Conservation (phyloP, 495 filamentous ascomycete genomes). For the Penicillium manginii region DNA sequence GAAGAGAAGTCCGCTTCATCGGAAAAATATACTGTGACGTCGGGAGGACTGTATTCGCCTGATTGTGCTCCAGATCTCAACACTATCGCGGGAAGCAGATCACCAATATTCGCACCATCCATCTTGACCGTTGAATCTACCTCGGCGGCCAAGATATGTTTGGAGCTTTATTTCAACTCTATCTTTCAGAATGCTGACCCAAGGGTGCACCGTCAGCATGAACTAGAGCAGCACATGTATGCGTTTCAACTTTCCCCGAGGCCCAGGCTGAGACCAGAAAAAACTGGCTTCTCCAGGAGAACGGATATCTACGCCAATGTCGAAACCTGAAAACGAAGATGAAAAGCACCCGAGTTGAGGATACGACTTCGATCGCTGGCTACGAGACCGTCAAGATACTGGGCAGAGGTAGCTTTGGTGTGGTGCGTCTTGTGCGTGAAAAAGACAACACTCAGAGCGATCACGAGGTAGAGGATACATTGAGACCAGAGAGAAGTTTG, state of each 20-base stretch:
- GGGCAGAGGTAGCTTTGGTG: conserved; percentile 94
- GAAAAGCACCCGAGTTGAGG: conserved; percentile 36
- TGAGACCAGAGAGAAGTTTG: not conserved
- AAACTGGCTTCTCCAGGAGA: conserved; percentile 68
- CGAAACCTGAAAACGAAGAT: conserved; percentile 69
- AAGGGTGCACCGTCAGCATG: conserved; percentile 66
- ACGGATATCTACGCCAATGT: conserved; percentile 72
- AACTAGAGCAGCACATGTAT: conserved; percentile 67
- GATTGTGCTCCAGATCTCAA: conserved; percentile 15
- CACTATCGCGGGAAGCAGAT: conserved; percentile 20
- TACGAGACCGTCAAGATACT: conserved; percentile 83
- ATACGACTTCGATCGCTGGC: conserved; percentile 58
- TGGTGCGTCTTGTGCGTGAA: conserved; percentile 82
- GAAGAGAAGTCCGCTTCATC: conserved; percentile 30
- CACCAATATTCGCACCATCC: conserved; percentile 50
- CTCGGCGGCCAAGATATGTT: conserved; percentile 79
- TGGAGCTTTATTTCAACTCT: conserved; percentile 81
- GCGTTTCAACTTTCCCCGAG: conserved; percentile 51
- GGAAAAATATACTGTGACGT: conserved; percentile 16
- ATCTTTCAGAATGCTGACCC: conserved; percentile 58
- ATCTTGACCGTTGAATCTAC: conserved; percentile 77
- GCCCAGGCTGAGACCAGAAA: conserved; percentile 58
- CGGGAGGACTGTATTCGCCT: conserved; percentile 11
- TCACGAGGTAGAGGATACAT: conserved; percentile 9
- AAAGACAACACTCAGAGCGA: conserved; percentile 26